Evolutionary conservation across 2,329 filamentous ascomycete species (phyloP), one percentile per base, ranked within the genome.

Genomic region (Didymella lethalis): DNA sequence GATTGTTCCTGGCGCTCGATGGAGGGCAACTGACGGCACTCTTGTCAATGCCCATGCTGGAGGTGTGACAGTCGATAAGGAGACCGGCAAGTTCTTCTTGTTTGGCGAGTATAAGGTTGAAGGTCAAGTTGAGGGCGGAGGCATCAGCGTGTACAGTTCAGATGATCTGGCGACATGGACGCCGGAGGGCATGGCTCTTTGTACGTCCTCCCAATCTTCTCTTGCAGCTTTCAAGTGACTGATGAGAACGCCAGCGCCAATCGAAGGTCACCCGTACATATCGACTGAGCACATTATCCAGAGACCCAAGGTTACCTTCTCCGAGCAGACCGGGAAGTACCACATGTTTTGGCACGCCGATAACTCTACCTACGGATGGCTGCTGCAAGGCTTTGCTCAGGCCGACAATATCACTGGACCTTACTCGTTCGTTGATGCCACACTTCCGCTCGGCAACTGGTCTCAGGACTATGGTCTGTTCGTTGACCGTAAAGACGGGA

Each of bases 301-400:
- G 66, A 76, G 86, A 16, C 86, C 86, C 0, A 88, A 88, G 64
- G 86, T 88, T 2, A 80, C 85, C 1, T 87, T 85, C 63, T 86
- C 84, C 62, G 75, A 86, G 47, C 77, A 77, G 2, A 80, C 82
- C 0, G 75, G 79, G 2, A 79, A 86, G 64, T 88, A 87, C 59
- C 85, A 87, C 60, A 84, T 85, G 83, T 83, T 83, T 80, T 87
- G 85, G 85, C 85, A 87, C 60, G 85, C 85, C 29, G 85, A 87
- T 59, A 85, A 87, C 59, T 79, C 79, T 7, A 83, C 79, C 0
- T 87, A 87, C 59, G 83, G 83, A 8, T 79, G 81, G 63, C 78
- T 87, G 0, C 79, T 86, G 0, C 85, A 87, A 71, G 85, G 85
- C 0, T 76, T 86, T 32, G 85, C 85, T 3, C 81, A 81, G 1